phyloP scores from a whole-genome alignment of 2,329 filamentous ascomycete species.

The Coniochaeta sp. region DNA sequence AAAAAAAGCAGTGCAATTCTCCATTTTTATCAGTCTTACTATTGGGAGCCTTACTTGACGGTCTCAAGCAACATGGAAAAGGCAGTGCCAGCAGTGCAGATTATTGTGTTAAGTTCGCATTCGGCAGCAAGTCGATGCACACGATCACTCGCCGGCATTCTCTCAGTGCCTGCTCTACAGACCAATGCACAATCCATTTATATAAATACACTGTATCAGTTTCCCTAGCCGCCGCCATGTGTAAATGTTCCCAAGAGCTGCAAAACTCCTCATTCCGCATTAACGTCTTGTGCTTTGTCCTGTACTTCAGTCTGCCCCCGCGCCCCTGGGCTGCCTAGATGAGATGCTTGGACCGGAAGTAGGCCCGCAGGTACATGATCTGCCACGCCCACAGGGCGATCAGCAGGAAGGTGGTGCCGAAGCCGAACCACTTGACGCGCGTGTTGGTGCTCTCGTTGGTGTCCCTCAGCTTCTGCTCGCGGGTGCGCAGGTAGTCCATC shows the following conservation, averaged over 20 bases:
- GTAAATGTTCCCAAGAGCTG: background rate
- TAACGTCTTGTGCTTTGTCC: background rate
- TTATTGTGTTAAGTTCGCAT: background rate
- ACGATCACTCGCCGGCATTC: too few relatives aligned
- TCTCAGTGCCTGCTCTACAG: background rate
- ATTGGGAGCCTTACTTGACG: too few relatives aligned
- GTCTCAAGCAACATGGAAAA: background rate
- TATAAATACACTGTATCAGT: constrained; percentile 1
- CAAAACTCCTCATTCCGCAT: constrained; percentile 2
- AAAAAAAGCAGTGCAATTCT: too few relatives aligned
- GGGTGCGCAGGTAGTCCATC: constrained; percentile 87
- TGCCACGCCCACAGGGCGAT: constrained; percentile 90
- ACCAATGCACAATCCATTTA: background rate
- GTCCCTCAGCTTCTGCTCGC: constrained; percentile 93
- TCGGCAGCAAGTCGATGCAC: too few relatives aligned
- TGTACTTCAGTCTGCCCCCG: too few relatives aligned
- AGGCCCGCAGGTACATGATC: constrained; percentile 93
- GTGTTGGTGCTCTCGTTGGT: constrained; percentile 99
- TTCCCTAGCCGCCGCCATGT: background rate
- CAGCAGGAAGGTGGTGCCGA: constrained; percentile 86
- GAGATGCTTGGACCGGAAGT: constrained; percentile 79
- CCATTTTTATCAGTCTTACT: too few relatives aligned
- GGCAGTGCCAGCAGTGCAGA: background rate
- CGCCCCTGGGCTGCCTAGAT: constrained; percentile 34
- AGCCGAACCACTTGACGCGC: constrained; percentile 97